phyloP scores from a whole-genome alignment of 441 rosid species.

The Aleurites moluccanus region DNA sequence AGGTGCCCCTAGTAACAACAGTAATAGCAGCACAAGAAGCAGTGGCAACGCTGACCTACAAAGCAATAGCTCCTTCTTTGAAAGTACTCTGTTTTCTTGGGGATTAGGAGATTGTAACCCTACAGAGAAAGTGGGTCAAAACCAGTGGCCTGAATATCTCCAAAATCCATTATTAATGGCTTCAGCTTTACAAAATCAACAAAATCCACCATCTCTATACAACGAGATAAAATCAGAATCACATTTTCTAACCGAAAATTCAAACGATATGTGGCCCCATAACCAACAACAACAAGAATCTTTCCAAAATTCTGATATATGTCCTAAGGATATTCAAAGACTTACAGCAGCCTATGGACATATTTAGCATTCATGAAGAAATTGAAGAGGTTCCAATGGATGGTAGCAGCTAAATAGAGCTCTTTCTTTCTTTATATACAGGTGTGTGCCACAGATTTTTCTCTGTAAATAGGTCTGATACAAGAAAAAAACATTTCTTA shows the following conservation, averaged over 20 bases:
- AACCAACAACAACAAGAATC: slow-evolving; percentile 39
- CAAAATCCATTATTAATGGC: slow-evolving; percentile 47
- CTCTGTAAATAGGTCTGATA: slow-evolving; percentile 51
- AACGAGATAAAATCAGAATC: slow-evolving; percentile 59
- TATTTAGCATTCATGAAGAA: slow-evolving; percentile 30
- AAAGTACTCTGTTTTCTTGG: slow-evolving; percentile 48
- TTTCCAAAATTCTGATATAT: slow-evolving; percentile 36
- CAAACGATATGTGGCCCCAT: slow-evolving; percentile 40
- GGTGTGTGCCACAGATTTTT: slow-evolving; percentile 41
- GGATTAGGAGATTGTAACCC: slow-evolving; percentile 50
- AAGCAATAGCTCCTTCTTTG: slow-evolving; percentile 45
- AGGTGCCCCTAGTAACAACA: slow-evolving; percentile 29
- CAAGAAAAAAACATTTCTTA: slow-evolving; percentile 23
- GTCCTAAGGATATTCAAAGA: slow-evolving; percentile 48
- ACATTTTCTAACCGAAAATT: slow-evolving; percentile 34
- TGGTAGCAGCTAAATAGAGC: background rate
- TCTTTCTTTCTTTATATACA: slow-evolving; percentile 22
- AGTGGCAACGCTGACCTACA: slow-evolving; percentile 40
- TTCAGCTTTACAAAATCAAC: slow-evolving; percentile 43
- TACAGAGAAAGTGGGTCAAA: slow-evolving; percentile 44
- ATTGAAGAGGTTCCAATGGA: slow-evolving; percentile 9
- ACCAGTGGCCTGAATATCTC: slow-evolving; percentile 49
- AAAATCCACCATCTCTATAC: slow-evolving; percentile 43
- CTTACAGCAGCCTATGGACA: slow-evolving; percentile 51
- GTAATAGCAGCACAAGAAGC: slow-evolving; percentile 37